Evolutionary conservation across 768 basidiomycete species (phyloP).

Genomic region (Amanita pallidorosea): DNA sequence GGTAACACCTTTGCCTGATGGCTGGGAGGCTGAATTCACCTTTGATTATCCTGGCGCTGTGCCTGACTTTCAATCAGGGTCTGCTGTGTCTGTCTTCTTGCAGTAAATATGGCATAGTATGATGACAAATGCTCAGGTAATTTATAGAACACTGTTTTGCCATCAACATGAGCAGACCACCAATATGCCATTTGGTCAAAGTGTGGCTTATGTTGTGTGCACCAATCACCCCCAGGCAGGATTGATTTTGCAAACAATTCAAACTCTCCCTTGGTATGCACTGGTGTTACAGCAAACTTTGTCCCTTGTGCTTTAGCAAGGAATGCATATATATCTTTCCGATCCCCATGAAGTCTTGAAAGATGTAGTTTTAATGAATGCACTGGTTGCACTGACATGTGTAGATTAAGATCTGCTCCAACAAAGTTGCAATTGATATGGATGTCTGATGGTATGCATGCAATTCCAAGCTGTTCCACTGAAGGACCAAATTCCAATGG

Average conservation of each 20-base stretch:
- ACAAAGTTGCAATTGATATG: not conserved
- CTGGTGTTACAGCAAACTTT: not conserved
- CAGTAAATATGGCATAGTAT: not conserved
- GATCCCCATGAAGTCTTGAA: no score
- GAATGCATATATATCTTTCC: no score
- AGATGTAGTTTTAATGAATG: no score
- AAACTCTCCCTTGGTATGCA: not conserved
- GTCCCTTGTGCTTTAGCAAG: not conserved
- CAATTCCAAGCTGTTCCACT: constrained; percentile 8
- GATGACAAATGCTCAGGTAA: not conserved
- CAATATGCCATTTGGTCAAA: not conserved
- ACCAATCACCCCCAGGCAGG: not conserved
- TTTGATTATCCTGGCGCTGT: no score
- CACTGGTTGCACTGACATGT: no score
- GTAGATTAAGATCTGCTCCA: no score
- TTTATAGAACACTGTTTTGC: not conserved
- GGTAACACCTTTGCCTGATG: not conserved
- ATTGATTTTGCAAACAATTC: not conserved
- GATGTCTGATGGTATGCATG: constrained; percentile 7
- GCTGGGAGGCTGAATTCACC: no score
- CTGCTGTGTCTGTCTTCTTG: no score
- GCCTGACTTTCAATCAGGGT: no score
- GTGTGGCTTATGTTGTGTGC: not conserved
- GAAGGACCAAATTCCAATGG: not conserved
- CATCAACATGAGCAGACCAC: not conserved